These are phyloP conservation scores for Triticum timopheevii DNA, from an alignment of 176 grass and related monocot genomes.

Conservation along the genomic window DNA sequence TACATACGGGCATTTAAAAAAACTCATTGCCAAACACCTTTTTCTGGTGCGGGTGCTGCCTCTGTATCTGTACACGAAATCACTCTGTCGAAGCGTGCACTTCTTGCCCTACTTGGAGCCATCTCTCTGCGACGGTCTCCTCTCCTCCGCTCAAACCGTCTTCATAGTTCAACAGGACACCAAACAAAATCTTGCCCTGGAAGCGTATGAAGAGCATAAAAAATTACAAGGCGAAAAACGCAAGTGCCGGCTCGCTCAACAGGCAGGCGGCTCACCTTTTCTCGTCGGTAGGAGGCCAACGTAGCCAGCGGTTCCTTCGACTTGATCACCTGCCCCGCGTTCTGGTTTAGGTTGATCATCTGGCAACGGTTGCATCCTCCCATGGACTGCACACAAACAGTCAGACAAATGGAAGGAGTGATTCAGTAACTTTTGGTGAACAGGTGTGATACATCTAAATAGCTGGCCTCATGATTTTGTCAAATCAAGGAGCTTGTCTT, in stretches of 20 bases:
- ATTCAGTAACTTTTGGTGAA: not conserved
- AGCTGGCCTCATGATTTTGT: not conserved
- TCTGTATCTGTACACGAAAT: not conserved
- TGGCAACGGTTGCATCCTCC: constrained; percentile 96
- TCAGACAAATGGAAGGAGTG: not conserved
- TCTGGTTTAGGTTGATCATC: constrained; percentile 87
- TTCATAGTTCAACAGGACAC: constrained; percentile 75
- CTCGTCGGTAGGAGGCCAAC: constrained; percentile 79
- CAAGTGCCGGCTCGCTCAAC: not conserved
- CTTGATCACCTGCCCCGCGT: constrained; percentile 53
- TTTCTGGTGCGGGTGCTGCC: not conserved
- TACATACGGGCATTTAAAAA: not conserved
- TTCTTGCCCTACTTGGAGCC: constrained; percentile 75
- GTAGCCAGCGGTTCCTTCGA: constrained; percentile 90
- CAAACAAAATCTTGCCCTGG: constrained; percentile 92
- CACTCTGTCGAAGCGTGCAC: constrained; percentile 47
- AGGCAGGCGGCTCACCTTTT: constrained; percentile 45
- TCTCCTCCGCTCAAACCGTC: constrained; percentile 35
- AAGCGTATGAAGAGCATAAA: not conserved
- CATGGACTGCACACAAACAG: constrained; percentile 52
- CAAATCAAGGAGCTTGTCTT: no score
- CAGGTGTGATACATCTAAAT: not conserved
- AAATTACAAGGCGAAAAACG: not conserved
- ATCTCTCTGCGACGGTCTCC: constrained; percentile 45
- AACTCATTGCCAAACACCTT: not conserved